These are phyloP conservation scores for Backusella westeae DNA, from an alignment of 192 early-diverging fungal species.

Conservation along the genomic window DNA sequence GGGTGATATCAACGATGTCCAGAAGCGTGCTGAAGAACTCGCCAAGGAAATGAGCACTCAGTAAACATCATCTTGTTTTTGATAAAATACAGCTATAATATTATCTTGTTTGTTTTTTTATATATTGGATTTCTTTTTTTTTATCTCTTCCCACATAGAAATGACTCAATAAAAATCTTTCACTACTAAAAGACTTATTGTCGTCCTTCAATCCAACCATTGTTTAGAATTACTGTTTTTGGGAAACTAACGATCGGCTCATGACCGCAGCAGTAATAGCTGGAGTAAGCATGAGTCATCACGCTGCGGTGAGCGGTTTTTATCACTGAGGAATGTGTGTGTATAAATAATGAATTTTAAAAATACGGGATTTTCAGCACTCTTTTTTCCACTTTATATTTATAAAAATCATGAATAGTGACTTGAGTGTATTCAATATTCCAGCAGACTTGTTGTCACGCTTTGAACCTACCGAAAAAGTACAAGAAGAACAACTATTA, in stretches of 20 bases:
- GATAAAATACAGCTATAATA: conserved; percentile 11
- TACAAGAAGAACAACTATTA: neutral
- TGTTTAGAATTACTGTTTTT: no score
- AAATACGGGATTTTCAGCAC: neutral
- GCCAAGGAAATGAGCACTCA: conserved; percentile 30
- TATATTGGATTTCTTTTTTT: conserved; percentile 1
- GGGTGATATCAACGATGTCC: conserved; percentile 92
- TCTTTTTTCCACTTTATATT: neutral
- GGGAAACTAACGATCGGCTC: no score
- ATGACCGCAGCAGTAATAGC: neutral
- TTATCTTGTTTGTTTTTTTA: neutral
- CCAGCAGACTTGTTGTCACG: conserved; percentile 6
- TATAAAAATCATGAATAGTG: neutral
- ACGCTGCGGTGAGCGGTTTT: neutral
- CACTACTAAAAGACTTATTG: neutral
- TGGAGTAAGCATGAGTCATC: neutral
- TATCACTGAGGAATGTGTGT: no score
- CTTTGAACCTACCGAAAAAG: neutral
- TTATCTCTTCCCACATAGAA: neutral
- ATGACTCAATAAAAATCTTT: neutral
- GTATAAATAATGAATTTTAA: no score
- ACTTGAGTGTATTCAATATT: neutral
- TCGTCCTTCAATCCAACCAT: no score
- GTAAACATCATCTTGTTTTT: neutral
- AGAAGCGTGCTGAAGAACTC: conserved; percentile 72